Conservation (phyloP, 1,139 yeast species). For the Blastobotrys petasosporus region DNA sequence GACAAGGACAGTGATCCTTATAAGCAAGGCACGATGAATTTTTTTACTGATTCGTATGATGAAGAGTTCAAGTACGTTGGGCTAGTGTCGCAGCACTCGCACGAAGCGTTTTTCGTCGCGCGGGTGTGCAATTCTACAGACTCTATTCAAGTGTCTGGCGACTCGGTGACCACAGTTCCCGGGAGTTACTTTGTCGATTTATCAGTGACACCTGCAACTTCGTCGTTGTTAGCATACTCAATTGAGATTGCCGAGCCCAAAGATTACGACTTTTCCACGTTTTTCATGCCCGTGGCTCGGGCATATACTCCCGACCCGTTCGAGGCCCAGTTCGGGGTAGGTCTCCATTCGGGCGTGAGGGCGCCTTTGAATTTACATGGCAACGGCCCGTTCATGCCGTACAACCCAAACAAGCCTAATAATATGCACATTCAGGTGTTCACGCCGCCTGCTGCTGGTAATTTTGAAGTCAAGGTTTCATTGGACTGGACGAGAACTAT, state of each 20-base stretch:
- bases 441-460: slow-evolving; percentile 24
- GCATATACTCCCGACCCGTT: slow-evolving; percentile 57
- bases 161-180: no score
- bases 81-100: not conserved
- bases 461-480: slow-evolving; percentile 24
- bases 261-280: slow-evolving; percentile 5
- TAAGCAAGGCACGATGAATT: not conserved
- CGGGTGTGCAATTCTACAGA: no score
- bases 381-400: slow-evolving; percentile 71
- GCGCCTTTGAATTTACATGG: slow-evolving; percentile 52
- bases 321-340: slow-evolving; percentile 75
- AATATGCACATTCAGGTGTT: slow-evolving; percentile 34
- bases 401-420: slow-evolving; percentile 24
- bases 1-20: not conserved
- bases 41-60: not conserved
- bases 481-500: slow-evolving; percentile 34
- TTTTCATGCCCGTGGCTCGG: slow-evolving; percentile 54
- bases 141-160: no score
- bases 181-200: no score
- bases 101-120: not conserved
- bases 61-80: not conserved
- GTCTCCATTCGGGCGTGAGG: slow-evolving; percentile 34
- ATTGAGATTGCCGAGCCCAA: not conserved
- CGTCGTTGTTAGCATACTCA: no score
- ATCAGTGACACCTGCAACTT: no score